These are phyloP conservation scores for Nemania sp. DNA, from an alignment of 2,329 filamentous ascomycete species.

Conservation along the genomic window DNA sequence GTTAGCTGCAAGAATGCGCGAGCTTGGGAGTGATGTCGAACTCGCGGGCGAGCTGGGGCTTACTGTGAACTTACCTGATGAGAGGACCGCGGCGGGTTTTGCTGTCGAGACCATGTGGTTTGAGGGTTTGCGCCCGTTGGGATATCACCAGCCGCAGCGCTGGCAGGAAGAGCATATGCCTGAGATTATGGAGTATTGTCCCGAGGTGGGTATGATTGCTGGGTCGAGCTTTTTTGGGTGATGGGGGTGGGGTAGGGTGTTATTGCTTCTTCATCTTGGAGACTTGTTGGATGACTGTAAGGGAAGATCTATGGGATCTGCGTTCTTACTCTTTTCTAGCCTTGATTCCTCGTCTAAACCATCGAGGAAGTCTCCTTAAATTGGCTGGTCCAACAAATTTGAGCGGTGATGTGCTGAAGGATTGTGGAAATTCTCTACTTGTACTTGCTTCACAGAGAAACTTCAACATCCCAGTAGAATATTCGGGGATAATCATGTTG, in stretches of 20 bases:
- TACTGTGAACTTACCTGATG: slow-evolving; percentile 29
- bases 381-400: too few species aligned
- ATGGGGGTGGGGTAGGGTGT: background rate
- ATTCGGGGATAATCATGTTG: too few species aligned
- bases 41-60: slow-evolving; percentile 9
- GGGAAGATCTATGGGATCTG: too few species aligned
- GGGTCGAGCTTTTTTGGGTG: slow-evolving; percentile 21
- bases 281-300: too few species aligned
- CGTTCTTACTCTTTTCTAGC: too few species aligned
- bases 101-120: slow-evolving; percentile 39
- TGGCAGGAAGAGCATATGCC: slow-evolving; percentile 31
- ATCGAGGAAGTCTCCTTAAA: too few species aligned
- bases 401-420: too few species aligned
- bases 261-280: too few species aligned
- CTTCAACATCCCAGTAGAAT: too few species aligned
- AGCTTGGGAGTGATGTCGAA: background rate
- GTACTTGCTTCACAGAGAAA: too few species aligned
- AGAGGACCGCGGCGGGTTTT: slow-evolving; percentile 34
- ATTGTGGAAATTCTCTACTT: too few species aligned
- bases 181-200: slow-evolving; percentile 38
- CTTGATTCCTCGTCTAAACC: too few species aligned
- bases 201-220: slow-evolving; percentile 35
- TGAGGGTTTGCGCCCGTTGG: slow-evolving; percentile 34
- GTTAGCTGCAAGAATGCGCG: slow-evolving; percentile 29
- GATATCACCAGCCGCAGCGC: slow-evolving; percentile 35